A percentile compares a stretch with the other conserved stretches of the same genome.
Conservation (phyloP, 192 early-diverging fungal genomes). For the Coemansia sp. region DNA sequence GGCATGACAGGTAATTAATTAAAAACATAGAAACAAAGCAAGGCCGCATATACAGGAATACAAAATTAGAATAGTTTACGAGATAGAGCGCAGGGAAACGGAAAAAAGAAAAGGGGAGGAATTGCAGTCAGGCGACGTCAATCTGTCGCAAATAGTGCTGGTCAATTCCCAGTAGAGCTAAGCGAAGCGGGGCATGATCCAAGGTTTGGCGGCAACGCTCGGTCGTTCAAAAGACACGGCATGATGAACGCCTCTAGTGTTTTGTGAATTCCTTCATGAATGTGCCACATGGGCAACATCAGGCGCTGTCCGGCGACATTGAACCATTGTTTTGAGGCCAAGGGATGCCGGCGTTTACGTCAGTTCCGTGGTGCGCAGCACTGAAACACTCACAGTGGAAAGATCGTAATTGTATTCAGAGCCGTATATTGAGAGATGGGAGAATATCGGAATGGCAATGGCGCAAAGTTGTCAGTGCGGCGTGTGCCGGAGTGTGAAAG, state of each 20-base stretch:
- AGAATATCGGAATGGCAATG: neutral
- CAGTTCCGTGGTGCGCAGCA: constrained; percentile 4
- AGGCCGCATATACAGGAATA: neutral
- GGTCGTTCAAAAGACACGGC: neutral
- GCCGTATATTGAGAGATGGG: neutral
- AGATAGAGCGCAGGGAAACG: neutral
- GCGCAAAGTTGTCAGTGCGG: neutral
- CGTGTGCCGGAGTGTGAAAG: constrained; percentile 4
- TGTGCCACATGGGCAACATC: constrained; percentile 5
- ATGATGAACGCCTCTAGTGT: constrained; percentile 2
- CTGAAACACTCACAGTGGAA: neutral
- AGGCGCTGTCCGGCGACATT: constrained; percentile 9
- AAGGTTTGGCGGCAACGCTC: neutral
- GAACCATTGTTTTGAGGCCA: constrained; percentile 7
- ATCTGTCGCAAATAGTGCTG: neutral
- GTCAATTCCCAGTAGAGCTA: neutral
- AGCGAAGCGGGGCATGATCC: neutral
- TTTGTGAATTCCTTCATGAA: neutral
- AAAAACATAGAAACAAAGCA: neutral
- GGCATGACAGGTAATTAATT: constrained; percentile 7
- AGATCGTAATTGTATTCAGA: neutral
- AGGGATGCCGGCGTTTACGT: constrained; percentile 4
- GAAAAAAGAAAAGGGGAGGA: neutral
- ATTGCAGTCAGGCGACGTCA: constrained; percentile 1
- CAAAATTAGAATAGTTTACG: neutral